phyloP scores from a whole-genome alignment of 768 basidiomycete genomes.

The Rhizopogon vinicolor region DNA sequence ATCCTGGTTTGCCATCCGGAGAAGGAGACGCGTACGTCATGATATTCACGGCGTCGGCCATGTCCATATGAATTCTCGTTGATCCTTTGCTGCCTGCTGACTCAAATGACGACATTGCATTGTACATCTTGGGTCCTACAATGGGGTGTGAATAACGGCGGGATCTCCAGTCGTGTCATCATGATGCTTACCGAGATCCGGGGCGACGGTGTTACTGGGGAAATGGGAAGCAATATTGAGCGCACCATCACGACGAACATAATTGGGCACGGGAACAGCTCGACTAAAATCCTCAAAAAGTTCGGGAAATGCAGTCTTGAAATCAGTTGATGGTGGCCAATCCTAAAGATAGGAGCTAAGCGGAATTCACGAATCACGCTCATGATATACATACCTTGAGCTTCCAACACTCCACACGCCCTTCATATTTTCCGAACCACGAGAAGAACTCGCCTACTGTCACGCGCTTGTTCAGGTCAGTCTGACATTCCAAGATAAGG shows the following conservation, averaged over 20 bases:
- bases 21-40: constrained; percentile 68
- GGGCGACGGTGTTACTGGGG: constrained; percentile 70
- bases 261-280: constrained; percentile 84
- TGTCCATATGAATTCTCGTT: constrained; percentile 90
- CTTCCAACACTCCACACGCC: constrained; percentile 59
- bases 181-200: constrained; percentile 64
- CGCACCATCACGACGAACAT: constrained; percentile 86
- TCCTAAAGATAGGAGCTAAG: constrained; percentile 47
- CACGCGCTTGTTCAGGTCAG: constrained; percentile 54
- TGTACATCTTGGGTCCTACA: constrained; percentile 94
- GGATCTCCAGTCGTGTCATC: constrained; percentile 1
- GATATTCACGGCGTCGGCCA: constrained; percentile 91
- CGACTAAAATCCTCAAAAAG: constrained; percentile 81
- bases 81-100: constrained; percentile 70
- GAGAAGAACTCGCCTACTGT: constrained; percentile 79
- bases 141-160: neutral
- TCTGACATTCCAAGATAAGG: constrained; percentile 80
- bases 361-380: neutral
- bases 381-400: constrained; percentile 52
- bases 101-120: constrained; percentile 74
- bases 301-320: constrained; percentile 78
- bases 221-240: constrained; percentile 89
- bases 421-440: constrained; percentile 66
- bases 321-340: constrained; percentile 89
- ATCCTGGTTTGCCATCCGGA: constrained; percentile 62